Base-by-base conservation (phyloP, 2,329 filamentous ascomycete species). In the Fusarium duplospermum region DNA sequence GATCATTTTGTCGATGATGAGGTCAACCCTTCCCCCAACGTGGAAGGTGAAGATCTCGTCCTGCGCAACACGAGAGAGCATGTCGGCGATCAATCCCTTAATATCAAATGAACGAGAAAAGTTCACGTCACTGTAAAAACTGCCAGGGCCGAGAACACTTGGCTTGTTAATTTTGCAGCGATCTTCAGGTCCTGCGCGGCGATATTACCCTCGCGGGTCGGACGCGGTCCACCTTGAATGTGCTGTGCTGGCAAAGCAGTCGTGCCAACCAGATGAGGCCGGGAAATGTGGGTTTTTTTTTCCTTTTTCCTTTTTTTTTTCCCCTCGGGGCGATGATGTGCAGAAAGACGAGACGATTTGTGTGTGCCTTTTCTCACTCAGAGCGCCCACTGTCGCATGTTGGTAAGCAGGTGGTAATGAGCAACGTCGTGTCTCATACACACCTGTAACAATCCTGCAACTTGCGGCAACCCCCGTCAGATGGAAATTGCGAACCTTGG, bases 381-480 rank as follows among this genome's bases (percentile, higher is more conserved):
- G 22, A 36, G 31, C 31, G 54, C 54, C 54, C 54, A 33, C 11
- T 38, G 52, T 20, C 24, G 13, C 35, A n/a, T 38, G 31, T 33
- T 57, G 52, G 29, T 36, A 57, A 61, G 56, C 56, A 24, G 47
- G 47, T 31, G 47, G 47, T 52, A 31, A 62, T 45, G 31, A 29
- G 60, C 59, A 61, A 54, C 57, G 29, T 52, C 52, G 40, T 57
- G 60, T 22, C 69, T 73, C 71, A 72, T 60, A 75, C 74, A 70
- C 42, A 67, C 66, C 73, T 78, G 76, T 74, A 71, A 78, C 76
- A 67, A 36, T 67, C 66, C 67, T 78, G 76, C 62, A 69, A 77
- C 76, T 68, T 71, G 66, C 42, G 45, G 66, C 42, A 22, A 27
- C 61, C 62, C 50, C 52, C 36, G 62, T 64, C 50, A 24, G 61